A percentile compares a stretch with the other conserved stretches of the same genome.
phyloP scores from a whole-genome alignment of 208 protist genomes.

The Trypanosoma lewisi region DNA sequence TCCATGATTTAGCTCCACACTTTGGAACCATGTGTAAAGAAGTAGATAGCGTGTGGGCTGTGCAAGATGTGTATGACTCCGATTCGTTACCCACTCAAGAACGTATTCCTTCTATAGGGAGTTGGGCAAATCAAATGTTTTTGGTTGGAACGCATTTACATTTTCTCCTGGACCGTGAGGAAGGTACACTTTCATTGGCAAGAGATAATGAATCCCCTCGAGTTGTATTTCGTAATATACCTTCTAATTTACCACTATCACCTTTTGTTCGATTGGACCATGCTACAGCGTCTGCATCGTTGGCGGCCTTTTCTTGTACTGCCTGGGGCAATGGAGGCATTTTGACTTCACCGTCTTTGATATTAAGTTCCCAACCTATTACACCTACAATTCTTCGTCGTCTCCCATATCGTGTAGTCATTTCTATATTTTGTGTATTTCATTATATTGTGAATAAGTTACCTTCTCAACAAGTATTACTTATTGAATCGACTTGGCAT shows the following conservation, averaged over 20 bases:
- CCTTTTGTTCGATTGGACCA: conserved; percentile 90
- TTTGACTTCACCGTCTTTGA: conserved; percentile 11
- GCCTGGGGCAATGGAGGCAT: conserved; percentile 9
- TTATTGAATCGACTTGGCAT: conserved; percentile 56
- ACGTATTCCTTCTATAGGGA: conserved; percentile 45
- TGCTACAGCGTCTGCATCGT: conserved; percentile 64
- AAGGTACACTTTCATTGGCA: conserved; percentile 71
- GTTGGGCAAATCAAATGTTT: conserved; percentile 40
- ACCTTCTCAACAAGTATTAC: conserved; percentile 39
- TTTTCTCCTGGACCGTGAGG: conserved; percentile 79
- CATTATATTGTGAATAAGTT: conserved; percentile 43
- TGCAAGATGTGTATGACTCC: conserved; percentile 86
- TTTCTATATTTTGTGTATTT: conserved; percentile 56
- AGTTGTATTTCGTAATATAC: conserved; percentile 77
- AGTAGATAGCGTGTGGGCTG: conserved; percentile 62
- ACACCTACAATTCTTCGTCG: conserved; percentile 66
- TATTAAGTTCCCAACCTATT: conserved; percentile 47
- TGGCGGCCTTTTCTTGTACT: conserved; percentile 55
- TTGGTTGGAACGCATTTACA: conserved; percentile 66
- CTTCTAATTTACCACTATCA: conserved; percentile 42
- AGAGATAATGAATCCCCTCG: conserved; percentile 72
- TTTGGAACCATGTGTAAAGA: conserved; percentile 55
- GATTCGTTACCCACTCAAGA: conserved; percentile 82
- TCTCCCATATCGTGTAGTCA: conserved; percentile 60
- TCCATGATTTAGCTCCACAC: conserved; percentile 46